Conservation (phyloP, 345 rosid genomes). For the Arabidopsis suecica region DNA sequence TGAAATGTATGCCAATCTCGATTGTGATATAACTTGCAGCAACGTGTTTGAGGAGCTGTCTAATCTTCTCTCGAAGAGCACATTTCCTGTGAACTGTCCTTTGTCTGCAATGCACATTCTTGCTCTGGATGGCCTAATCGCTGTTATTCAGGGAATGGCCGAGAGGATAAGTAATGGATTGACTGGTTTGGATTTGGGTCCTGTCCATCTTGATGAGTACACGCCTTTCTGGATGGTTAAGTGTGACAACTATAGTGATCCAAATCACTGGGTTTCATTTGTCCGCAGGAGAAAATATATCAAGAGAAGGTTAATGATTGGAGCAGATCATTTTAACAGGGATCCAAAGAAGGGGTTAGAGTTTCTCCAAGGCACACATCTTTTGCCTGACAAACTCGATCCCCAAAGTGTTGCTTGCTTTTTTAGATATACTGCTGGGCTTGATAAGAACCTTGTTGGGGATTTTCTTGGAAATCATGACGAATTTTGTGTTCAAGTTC, state of each 20-base stretch:
- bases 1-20: conserved; percentile 99
- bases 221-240: conserved; percentile 98
- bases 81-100: conserved; percentile 97
- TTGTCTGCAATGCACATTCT: conserved; percentile 97
- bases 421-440: conserved; percentile 95
- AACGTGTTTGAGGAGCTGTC: conserved; percentile 98
- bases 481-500: conserved; percentile 97
- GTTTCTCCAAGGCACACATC: conserved; percentile 98
- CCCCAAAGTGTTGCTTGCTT: conserved; percentile 99
- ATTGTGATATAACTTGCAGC: conserved; percentile 98
- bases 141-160: conserved; percentile 99
- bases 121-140: conserved; percentile 93
- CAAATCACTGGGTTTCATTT: conserved; percentile 91
- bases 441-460: conserved; percentile 98
- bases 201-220: conserved; percentile 85
- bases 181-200: conserved; percentile 65
- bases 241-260: conserved; percentile 82
- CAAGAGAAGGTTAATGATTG: conserved; percentile 97
- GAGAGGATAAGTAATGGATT: conserved; percentile 88
- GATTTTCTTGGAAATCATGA: conserved; percentile 99
- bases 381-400: conserved; percentile 96
- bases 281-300: conserved; percentile 89
- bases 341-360: conserved; percentile 99
- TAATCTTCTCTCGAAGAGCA: conserved; percentile 91
- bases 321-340: conserved; percentile 99